phyloP scores from a whole-genome alignment of 2,329 filamentous ascomycete genomes.

The Ophiosphaerella herpotricha region DNA sequence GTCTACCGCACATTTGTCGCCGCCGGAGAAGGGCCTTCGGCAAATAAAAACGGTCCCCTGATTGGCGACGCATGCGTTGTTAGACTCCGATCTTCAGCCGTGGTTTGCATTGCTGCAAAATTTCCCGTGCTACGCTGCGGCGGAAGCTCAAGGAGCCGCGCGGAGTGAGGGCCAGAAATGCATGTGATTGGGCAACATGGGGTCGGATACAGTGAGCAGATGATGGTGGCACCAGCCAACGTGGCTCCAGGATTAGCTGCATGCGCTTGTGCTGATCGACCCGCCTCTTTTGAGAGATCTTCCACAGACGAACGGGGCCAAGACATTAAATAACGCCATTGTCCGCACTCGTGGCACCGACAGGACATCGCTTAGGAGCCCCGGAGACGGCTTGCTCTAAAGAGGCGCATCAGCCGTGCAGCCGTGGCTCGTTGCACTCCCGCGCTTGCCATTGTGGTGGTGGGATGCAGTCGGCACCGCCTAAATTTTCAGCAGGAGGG shows the following conservation, averaged over 20 bases:
- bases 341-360: conserved; percentile 41
- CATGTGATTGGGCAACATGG: conserved; percentile 21
- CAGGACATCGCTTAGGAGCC: conserved; percentile 32
- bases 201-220: conserved; percentile 28
- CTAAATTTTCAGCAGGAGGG: conserved; percentile 23
- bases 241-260: conserved; percentile 47
- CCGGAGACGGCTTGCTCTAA: conserved; percentile 38
- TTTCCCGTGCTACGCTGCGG: conserved; percentile 13
- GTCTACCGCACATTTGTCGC: conserved; percentile 2
- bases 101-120: not conserved
- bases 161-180: conserved; percentile 1
- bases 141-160: conserved; percentile 26
- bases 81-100: conserved; percentile 9
- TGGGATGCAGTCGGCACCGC: conserved; percentile 32
- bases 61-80: conserved; percentile 15
- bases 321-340: conserved; percentile 40
- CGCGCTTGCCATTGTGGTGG: conserved; percentile 43
- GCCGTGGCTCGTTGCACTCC: conserved; percentile 28
- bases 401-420: conserved; percentile 29
- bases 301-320: conserved; percentile 44
- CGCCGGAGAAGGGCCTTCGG: conserved; percentile 20
- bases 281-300: conserved; percentile 43
- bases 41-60: conserved; percentile 19
- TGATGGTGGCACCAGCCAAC: conserved; percentile 39
- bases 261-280: conserved; percentile 48